These are phyloP conservation scores for Komagataella phaffii DNA, from an alignment of 805 yeast genomes.

Conservation along the genomic window DNA sequence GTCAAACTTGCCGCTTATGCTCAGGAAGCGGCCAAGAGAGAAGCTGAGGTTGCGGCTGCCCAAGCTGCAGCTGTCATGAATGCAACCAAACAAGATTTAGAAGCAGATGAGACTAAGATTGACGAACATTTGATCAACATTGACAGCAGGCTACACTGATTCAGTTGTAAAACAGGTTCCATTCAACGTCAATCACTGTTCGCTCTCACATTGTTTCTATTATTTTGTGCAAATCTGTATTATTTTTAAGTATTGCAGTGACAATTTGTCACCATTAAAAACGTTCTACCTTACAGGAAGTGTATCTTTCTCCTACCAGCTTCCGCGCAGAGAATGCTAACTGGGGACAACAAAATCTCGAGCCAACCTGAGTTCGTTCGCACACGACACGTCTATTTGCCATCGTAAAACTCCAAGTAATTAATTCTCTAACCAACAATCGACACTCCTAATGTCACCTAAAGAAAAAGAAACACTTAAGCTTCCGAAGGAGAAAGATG, in stretches of 20 bases:
- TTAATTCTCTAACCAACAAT: background rate
- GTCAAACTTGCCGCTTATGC: background rate
- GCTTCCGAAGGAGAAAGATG: conserved; percentile 4
- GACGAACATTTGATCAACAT: conserved; percentile 4
- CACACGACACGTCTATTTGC: background rate
- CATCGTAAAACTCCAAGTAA: background rate
- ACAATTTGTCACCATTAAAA: background rate
- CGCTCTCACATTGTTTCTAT: background rate
- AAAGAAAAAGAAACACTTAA: conserved; percentile 2
- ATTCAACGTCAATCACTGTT: background rate
- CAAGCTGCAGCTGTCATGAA: conserved; percentile 1
- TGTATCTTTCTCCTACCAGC: background rate
- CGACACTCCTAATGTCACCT: background rate
- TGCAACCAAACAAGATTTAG: background rate
- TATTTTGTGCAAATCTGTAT: background rate
- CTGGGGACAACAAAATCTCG: background rate
- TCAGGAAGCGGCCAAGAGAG: conserved; percentile 6
- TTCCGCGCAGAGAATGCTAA: background rate
- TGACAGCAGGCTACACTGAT: conserved; percentile 1
- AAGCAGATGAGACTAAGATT: conserved; percentile 2
- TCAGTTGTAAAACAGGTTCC: background rate
- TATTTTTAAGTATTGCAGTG: background rate
- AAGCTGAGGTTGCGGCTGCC: conserved; percentile 1
- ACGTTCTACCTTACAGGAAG: background rate
- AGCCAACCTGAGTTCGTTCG: background rate